These are phyloP conservation scores for Royoungia palumana DNA, from an alignment of 768 basidiomycete genomes.

Conservation along the genomic window DNA sequence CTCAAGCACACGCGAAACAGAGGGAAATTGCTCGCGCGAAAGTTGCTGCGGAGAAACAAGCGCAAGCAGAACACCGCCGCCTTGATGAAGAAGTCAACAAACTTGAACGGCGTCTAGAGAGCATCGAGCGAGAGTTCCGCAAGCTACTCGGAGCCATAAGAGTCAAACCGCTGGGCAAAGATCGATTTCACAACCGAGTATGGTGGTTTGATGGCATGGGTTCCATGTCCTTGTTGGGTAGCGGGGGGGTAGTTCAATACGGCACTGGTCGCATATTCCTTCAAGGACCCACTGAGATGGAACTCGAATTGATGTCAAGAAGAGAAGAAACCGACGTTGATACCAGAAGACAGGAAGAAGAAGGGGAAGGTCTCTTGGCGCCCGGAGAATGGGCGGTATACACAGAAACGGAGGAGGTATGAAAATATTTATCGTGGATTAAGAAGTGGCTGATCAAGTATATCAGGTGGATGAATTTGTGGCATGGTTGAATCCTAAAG, in stretches of 20 bases:
- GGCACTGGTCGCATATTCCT: slow-evolving; percentile 89
- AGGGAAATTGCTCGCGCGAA: slow-evolving; percentile 76
- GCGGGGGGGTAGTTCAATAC: slow-evolving; percentile 76
- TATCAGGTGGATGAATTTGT: slow-evolving; percentile 75
- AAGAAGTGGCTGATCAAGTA: slow-evolving; percentile 7
- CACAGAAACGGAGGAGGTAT: slow-evolving; percentile 82
- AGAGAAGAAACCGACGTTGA: slow-evolving; percentile 52
- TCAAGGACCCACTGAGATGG: slow-evolving; percentile 86
- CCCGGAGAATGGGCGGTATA: slow-evolving; percentile 90
- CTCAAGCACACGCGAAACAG: slow-evolving; percentile 67
- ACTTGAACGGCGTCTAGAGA: slow-evolving; percentile 74
- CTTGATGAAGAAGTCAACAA: slow-evolving; percentile 87
- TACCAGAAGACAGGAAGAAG: slow-evolving; percentile 67
- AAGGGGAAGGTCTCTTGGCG: slow-evolving; percentile 72
- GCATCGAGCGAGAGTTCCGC: slow-evolving; percentile 91
- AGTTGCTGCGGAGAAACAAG: slow-evolving; percentile 76
- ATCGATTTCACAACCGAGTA: slow-evolving; percentile 90
- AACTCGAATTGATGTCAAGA: slow-evolving; percentile 65
- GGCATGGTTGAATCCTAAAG: slow-evolving; percentile 90
- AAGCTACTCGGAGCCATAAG: slow-evolving; percentile 82
- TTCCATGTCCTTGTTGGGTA: slow-evolving; percentile 71
- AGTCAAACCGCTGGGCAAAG: slow-evolving; percentile 84
- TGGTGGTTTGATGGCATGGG: slow-evolving; percentile 99
- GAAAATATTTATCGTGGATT: not conserved
- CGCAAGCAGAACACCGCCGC: slow-evolving; percentile 76